Base-by-base conservation (phyloP, 192 early-diverging fungal genomes). In the Thoreauomyces humboldtii region DNA sequence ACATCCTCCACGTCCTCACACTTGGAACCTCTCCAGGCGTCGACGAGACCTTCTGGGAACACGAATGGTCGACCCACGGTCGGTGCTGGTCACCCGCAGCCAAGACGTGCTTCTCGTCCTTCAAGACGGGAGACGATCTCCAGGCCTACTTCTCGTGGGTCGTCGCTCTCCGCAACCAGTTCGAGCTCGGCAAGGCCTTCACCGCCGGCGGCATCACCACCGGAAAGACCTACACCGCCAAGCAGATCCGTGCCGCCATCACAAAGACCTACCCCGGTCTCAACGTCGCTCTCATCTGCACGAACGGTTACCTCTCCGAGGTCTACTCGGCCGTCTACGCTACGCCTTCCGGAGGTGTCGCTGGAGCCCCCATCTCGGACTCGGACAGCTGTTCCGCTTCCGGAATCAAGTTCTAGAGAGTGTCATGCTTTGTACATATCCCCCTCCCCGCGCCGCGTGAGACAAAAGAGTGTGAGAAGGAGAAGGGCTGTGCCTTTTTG, bases 321-420 rank as follows among this genome's bases (percentile, higher is more conserved):
- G 44, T 61, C 11, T 61, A 61, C 59, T 21, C 33, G 6, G 41
- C 43, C 14, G 22, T 61, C 5, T 61, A 61, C 24, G 59, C 59
- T 19, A 61, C 59, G 7, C 29, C 59, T 25, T 46, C n/a, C 46
- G 59, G 59, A 24, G 59, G 42, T 27, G 44, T 46, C 4, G 38
- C 59, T 22, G 59, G 59, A 29, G 41, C 59, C 6, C 46, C 59
- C 1, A 11, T 61, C 42, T n/a, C 14, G 5, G 24, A 17, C 29
- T 11, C 6, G 21, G 27, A 34, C 7, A 59, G 22, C n/a, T n/a
- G n/a, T 43, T 59, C 35, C 57, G 19, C 34, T 3, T 25, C 35
- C 2, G 11, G 21, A 0, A 43, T 59, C 34, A 42, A 37, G 34
- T 59, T 17, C 34, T 59, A 29, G 28, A 52, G 24, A 46, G 44